These are phyloP conservation scores for Cryphonectria nitschkei DNA, from an alignment of 2,329 filamentous ascomycete species.

Conservation along the genomic window DNA sequence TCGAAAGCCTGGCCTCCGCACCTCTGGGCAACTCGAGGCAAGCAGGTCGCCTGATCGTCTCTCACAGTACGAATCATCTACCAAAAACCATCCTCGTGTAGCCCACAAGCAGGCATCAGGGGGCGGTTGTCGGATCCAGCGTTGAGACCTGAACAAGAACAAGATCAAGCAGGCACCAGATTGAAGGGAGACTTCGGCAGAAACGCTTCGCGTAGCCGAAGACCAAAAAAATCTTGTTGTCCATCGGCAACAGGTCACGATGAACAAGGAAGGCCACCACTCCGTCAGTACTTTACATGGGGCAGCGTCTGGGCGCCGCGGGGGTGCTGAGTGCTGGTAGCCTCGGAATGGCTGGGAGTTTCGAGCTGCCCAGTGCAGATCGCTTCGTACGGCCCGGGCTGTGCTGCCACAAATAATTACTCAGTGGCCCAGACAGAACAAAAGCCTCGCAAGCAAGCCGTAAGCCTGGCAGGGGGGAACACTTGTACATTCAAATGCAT, in stretches of 20 bases:
- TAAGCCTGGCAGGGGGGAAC: not conserved
- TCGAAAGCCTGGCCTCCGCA: not conserved
- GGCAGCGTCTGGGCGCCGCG: not conserved
- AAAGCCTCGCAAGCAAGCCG: not conserved
- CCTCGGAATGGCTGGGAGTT: conserved; percentile 7
- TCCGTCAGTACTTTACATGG: not conserved
- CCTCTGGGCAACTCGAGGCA: not conserved
- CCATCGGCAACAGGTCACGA: not conserved
- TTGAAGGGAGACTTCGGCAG: not conserved
- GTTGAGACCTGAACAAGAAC: not conserved
- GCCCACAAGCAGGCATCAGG: conserved; percentile 13
- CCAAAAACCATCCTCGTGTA: not conserved
- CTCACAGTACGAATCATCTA: not conserved
- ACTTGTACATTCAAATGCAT: not conserved
- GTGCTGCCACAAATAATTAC: conserved; percentile 4
- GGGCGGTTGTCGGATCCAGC: conserved; percentile 1
- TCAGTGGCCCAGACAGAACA: not conserved
- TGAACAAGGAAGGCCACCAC: not conserved
- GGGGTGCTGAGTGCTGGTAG: not conserved
- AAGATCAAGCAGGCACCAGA: not conserved
- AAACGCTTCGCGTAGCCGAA: not conserved
- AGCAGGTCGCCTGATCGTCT: not conserved
- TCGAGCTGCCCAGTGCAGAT: conserved; percentile 7
- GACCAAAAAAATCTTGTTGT: not conserved
- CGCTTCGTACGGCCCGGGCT: conserved; percentile 15